Evolutionary conservation across 164 flowering plant species (phyloP), one percentile per base, ranked within the genome.

Genomic region (Kingdonia uniflora): DNA sequence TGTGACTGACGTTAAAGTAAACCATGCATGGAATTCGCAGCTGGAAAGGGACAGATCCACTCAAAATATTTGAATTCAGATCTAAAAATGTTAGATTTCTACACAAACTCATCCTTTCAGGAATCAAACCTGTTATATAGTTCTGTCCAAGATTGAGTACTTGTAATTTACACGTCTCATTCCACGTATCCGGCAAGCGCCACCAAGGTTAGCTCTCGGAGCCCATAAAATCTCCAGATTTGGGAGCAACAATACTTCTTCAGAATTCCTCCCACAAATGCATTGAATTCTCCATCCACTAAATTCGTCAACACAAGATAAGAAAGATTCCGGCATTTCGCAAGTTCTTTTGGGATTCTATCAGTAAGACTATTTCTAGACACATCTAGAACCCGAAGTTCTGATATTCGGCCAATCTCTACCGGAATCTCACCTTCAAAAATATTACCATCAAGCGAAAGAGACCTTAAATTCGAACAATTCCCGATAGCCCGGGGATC

Each of bases 221-320:
- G 86, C 88, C 94, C 94, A 85, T 14, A 85, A 59, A 39, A 81
- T 37, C 74, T 72, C 67, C 15, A 85, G 67, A 19, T 63, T 70
- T 0, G 79, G 76, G 39, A 80, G 70, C 67, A 65, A 42, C 15
- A 76, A 39, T 6, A 85, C 12, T 57, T 74, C 74, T 14, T 42
- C 48, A 48, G 86, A 50, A 81, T 47, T 33, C 71, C 82, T 1
- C 82, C 80, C 0, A 29, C 67, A 61, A 81, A 85, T 7, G 84
- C 82, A 67, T 81, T 80, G 66, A 80, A 81, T 42, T 85, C 94
- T 33, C 62, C 76, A 65, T 64, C 71, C 23, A 56, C 70, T 64
- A 72, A 64, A 61, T 78, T 78, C 5, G 84, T 76, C 59, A 85
- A 55, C 14, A 81, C 76, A 24, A 81, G 41, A 49, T 69, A 67